Evolutionary conservation across 768 basidiomycete genomes (phyloP).

Genomic region (Daedalea quercina): DNA sequence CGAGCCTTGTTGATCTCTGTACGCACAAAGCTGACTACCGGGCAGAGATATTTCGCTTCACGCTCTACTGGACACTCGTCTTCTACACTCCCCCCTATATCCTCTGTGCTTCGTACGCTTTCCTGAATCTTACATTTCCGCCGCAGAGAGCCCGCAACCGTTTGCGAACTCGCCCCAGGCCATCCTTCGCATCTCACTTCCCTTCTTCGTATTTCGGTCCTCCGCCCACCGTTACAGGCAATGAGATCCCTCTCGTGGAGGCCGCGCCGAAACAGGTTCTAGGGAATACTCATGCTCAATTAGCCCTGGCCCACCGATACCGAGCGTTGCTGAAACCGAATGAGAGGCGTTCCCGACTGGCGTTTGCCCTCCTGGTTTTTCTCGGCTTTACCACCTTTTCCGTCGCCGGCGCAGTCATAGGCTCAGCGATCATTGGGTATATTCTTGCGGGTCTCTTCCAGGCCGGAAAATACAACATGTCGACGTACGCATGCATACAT

Average conservation of each 20-base stretch:
- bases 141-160: slow-evolving; percentile 17
- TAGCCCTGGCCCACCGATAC: slow-evolving; percentile 1
- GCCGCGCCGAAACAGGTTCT: background rate
- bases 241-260: slow-evolving; percentile 10
- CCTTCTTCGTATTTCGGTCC: background rate
- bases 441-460: slow-evolving; percentile 33
- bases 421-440: slow-evolving; percentile 33
- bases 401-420: slow-evolving; percentile 31
- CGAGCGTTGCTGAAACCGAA: slow-evolving; percentile 21
- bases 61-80: slow-evolving; percentile 42
- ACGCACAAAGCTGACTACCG: background rate
- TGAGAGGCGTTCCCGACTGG: slow-evolving; percentile 29
- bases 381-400: slow-evolving; percentile 28
- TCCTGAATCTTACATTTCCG: slow-evolving; percentile 34
- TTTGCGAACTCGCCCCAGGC: slow-evolving; percentile 1
- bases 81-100: slow-evolving; percentile 37
- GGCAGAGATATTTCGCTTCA: slow-evolving; percentile 38
- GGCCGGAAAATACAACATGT: slow-evolving; percentile 32
- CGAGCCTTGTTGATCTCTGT: background rate
- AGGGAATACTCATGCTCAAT: background rate
- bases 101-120: slow-evolving; percentile 34
- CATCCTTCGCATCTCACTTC: background rate
- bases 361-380: slow-evolving; percentile 35
- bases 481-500: slow-evolving; percentile 26
- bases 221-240: slow-evolving; percentile 7